These are phyloP conservation scores for Talaromyces sp. DNA, from an alignment of 2,329 filamentous ascomycete species.

Conservation along the genomic window DNA sequence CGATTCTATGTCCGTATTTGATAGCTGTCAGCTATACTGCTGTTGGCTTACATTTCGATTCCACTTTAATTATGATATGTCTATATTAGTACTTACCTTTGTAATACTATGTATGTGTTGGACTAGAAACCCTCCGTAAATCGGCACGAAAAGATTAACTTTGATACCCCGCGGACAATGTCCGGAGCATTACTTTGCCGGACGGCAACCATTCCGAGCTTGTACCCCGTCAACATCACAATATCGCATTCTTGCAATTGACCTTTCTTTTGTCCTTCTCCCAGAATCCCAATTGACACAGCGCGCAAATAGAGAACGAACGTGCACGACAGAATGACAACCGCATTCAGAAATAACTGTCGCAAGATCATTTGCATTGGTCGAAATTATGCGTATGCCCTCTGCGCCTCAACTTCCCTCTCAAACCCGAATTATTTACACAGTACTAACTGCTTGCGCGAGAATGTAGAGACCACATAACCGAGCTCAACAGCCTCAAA, in stretches of 20 bases:
- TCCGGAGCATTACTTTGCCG: constrained; percentile 11
- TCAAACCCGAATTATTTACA: neutral
- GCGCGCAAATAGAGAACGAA: neutral
- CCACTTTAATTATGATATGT: neutral
- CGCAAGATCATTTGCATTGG: constrained; percentile 88
- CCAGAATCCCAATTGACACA: neutral
- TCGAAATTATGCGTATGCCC: constrained; percentile 84
- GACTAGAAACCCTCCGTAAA: constrained; percentile 11
- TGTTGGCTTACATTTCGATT: neutral
- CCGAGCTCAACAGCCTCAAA: constrained; percentile 79
- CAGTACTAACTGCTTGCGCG: constrained; percentile 9
- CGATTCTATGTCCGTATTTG: constrained; percentile 16
- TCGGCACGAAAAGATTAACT: constrained; percentile 7
- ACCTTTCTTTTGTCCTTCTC: neutral
- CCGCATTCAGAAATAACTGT: constrained; percentile 50
- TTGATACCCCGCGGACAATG: neutral
- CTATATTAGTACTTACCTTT: neutral
- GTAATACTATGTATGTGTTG: neutral
- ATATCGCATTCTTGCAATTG: neutral
- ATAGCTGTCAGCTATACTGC: neutral
- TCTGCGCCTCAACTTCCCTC: neutral
- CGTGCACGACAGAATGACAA: constrained; percentile 30
- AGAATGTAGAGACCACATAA: constrained; percentile 73
- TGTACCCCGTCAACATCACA: neutral
- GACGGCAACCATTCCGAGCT: neutral